Evolutionary conservation across 2,329 filamentous ascomycete species (phyloP).

Genomic region (Monosporascus sp.): DNA sequence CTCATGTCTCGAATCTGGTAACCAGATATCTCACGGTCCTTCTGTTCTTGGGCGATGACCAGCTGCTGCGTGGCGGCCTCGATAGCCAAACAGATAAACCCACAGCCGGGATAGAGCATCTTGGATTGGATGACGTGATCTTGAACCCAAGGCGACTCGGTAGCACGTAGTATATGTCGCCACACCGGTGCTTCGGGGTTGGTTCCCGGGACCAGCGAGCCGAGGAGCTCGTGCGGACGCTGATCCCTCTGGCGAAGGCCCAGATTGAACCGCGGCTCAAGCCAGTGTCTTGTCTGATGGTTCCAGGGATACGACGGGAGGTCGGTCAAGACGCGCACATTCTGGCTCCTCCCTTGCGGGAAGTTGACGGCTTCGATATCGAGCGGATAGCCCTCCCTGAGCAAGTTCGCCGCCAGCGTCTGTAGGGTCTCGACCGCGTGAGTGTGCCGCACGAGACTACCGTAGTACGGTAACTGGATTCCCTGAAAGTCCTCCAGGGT

Average conservation of each 20-base stretch:
- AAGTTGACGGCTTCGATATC: slow-evolving; percentile 3
- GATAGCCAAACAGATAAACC: slow-evolving; percentile 11
- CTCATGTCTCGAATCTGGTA: background rate
- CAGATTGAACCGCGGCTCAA: slow-evolving; percentile 7
- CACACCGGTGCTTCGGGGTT: slow-evolving; percentile 1
- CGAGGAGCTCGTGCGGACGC: slow-evolving; percentile 12
- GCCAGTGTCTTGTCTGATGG: slow-evolving; percentile 8
- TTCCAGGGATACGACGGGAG: slow-evolving; percentile 16
- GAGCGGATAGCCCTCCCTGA: slow-evolving; percentile 6
- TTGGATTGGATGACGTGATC: slow-evolving; percentile 9
- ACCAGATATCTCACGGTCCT: background rate
- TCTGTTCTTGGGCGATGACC: background rate
- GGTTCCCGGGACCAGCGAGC: background rate
- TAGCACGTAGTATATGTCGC: slow-evolving; percentile 3
- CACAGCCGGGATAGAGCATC: slow-evolving; percentile 11
- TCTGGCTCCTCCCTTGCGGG: background rate
- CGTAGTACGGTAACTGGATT: slow-evolving; percentile 7
- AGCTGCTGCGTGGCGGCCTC: slow-evolving; percentile 11
- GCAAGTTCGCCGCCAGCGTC: background rate
- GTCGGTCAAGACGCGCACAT: slow-evolving; percentile 1
- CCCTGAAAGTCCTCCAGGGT: background rate
- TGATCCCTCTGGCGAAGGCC: slow-evolving; percentile 4
- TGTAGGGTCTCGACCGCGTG: slow-evolving; percentile 9
- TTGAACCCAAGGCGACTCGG: slow-evolving; percentile 11
- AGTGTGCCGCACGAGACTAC: slow-evolving; percentile 9